These are phyloP conservation scores for Calonectria multiphialidica DNA, from an alignment of 2,329 filamentous ascomycete species.

Conservation along the genomic window DNA sequence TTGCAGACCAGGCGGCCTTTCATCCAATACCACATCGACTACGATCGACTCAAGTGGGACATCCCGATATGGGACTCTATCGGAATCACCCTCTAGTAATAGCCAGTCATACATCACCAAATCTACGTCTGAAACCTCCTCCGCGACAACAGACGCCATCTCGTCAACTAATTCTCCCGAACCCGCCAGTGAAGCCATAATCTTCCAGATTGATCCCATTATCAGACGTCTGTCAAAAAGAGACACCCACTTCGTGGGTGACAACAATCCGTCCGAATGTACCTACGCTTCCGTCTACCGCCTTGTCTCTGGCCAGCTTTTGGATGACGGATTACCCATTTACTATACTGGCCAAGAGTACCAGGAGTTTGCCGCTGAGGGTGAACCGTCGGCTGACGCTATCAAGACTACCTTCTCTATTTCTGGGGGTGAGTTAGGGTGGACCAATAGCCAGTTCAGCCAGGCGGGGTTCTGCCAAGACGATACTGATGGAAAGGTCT, in stretches of 20 bases:
- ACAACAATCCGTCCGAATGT: not conserved
- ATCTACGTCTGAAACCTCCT: not conserved
- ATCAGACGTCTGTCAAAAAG: not conserved
- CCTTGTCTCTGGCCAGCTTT: not conserved
- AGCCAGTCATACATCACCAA: not conserved
- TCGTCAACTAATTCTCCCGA: not conserved
- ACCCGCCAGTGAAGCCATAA: not conserved
- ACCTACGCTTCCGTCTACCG: not conserved
- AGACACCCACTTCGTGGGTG: not conserved
- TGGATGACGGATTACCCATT: not conserved
- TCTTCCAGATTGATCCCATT: not conserved
- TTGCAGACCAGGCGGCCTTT: not conserved
- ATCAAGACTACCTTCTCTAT: not conserved
- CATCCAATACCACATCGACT: not conserved
- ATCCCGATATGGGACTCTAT: not conserved
- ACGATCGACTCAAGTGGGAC: not conserved
- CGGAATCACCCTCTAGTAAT: not conserved
- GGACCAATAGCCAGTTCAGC: not conserved
- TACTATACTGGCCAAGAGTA: not conserved
- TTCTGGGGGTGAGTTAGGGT: not conserved
- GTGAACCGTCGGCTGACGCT: not conserved
- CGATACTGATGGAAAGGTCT: not conserved
- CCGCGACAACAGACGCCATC: not conserved
- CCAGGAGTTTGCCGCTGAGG: not conserved
- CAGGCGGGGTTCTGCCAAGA: not conserved